Base-by-base conservation (phyloP, 1,284 basidiomycete genomes). In the Heliocybe sulcata region DNA sequence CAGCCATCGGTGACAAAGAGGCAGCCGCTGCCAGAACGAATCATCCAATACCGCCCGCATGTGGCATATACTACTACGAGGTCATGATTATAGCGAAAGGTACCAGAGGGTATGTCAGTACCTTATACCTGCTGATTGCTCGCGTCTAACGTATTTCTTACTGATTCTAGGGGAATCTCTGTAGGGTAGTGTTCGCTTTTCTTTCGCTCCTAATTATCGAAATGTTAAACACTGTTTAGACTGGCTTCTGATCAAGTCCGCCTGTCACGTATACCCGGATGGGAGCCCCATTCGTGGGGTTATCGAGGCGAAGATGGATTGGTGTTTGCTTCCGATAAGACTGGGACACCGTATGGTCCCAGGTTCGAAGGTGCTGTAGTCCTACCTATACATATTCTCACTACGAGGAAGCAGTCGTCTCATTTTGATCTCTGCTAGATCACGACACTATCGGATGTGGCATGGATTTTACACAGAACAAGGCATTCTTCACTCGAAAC, bases 231-330 rank as follows among this genome's bases (percentile, higher is more conserved):
- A n/a, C 35, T 29, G 29, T 50, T 38, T 52, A 77, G 77, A 0
- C 80, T 82, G 61, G 77, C 77, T 25, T 67, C 68, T 14, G 63
- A 66, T 4, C 67, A 80, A 26, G 83, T 87, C 47, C 81, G 82
- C 63, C 70, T 90, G 52, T 79, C 80, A 25, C 83, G 92, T 53
- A 77, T 95, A 33, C 92, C 94, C 14, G 94, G 94, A 2, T 95
- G 92, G 91, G 93, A 95, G 66, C 74, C 77, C 58, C 81, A 85
- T 54, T 93, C 90, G n/a, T 96, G 90, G 87, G 94, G 92, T 38
- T 98, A 93, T 70, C 91, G 95, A 65, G 92, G 89, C n/a, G 93
- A 96, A 66, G 93, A 94, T 65, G 94, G 94, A 3, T 81, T 78
- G 60, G 77, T 83, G 1, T 93, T 91, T 69, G 81, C 86, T 22